Evolutionary conservation across 2,329 filamentous ascomycete genomes (phyloP).

Genomic region (Fusarium sp.): DNA sequence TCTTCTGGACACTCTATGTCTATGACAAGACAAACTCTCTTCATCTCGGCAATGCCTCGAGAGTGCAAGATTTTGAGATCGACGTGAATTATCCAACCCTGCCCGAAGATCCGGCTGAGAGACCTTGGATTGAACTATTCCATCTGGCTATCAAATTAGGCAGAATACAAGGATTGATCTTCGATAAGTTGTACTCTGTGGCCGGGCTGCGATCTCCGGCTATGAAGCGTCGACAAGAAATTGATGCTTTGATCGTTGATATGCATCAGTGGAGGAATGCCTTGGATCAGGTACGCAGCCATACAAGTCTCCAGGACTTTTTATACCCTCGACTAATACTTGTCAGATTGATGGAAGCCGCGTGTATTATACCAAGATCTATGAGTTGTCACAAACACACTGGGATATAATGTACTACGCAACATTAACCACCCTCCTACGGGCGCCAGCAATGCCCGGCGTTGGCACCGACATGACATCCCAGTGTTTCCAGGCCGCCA

Average conservation of each 20-base stretch:
- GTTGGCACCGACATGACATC: constrained; percentile 26
- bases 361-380: constrained; percentile 13
- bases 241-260: constrained; percentile 14
- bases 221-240: constrained; percentile 15
- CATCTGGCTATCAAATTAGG: constrained; percentile 25
- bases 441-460: constrained; percentile 26
- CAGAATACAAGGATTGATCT: constrained; percentile 26
- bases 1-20: constrained; percentile 40
- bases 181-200: constrained; percentile 30
- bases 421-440: constrained; percentile 28
- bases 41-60: constrained; percentile 28
- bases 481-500: constrained; percentile 35
- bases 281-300: constrained; percentile 14
- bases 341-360: constrained; percentile 20
- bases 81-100: constrained; percentile 21
- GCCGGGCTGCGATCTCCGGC: constrained; percentile 10
- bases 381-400: constrained; percentile 12
- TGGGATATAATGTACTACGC: constrained; percentile 45
- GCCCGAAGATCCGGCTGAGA: constrained; percentile 12
- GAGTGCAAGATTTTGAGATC: constrained; percentile 36
- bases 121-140: constrained; percentile 29
- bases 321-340: not conserved
- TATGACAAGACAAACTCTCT: constrained; percentile 37
- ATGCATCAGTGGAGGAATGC: constrained; percentile 29
- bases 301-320: not conserved